Evolutionary conservation across 1,139 yeast species (phyloP).

Genomic region (Pichia sp.): DNA sequence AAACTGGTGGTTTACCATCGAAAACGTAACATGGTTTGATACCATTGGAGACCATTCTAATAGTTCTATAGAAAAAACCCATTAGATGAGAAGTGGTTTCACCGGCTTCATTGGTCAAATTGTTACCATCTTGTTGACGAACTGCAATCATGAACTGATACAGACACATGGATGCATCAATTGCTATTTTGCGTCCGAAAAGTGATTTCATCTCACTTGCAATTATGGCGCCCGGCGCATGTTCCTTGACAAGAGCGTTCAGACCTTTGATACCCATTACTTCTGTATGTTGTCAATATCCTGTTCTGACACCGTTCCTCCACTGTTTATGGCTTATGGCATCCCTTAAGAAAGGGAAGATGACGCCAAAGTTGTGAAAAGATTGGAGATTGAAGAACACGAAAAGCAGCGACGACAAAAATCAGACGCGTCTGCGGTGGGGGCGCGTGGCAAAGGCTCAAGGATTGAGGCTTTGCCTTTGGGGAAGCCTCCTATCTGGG

Average conservation of each 20-base stretch:
- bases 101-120: conserved; percentile 78
- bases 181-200: conserved; percentile 93
- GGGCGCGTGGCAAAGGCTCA: no score
- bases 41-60: conserved; percentile 82
- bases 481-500: no score
- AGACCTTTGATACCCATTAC: conserved; percentile 79
- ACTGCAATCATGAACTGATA: conserved; percentile 95
- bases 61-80: conserved; percentile 93
- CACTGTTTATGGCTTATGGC: no score
- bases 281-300: no score
- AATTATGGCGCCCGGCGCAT: conserved; percentile 78
- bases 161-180: conserved; percentile 79
- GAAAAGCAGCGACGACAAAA: no score
- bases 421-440: no score
- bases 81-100: conserved; percentile 93
- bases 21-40: conserved; percentile 94
- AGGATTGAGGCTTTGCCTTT: no score
- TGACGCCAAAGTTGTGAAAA: no score
- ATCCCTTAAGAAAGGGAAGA: no score
- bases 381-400: no score
- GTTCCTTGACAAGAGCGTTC: conserved; percentile 74
- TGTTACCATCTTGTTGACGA: conserved; percentile 95
- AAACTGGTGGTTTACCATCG: conserved; percentile 89
- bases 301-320: no score
- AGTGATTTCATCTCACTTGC: conserved; percentile 77